Evolutionary conservation across 495 filamentous ascomycete species (phyloP), one percentile per base, ranked within the genome.

Genomic region (Hyaloscypha finlandica): DNA sequence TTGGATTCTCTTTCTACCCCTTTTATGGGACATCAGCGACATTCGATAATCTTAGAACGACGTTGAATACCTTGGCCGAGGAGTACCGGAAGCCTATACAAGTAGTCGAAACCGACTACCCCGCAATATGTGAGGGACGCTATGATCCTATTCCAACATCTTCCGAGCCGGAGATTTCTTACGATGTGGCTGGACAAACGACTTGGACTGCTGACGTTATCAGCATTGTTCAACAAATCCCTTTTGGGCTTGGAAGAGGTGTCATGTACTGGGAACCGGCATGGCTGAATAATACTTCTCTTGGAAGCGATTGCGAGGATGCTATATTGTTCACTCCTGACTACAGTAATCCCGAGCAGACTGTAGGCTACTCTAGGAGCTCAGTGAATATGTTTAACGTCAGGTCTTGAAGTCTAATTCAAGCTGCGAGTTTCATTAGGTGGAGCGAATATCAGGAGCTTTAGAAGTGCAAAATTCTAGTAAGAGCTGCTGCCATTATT

Each of bases 51-150:
- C 73, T 83, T 8, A 67, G 72, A 29, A 72, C 53, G 12, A 71
- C 73, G 1, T 60, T 83, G 25, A 71, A 72, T 39, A 71, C 73
- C 14, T 66, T 83, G 58, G 79, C 74, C 51, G 58, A 70, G 0
- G 70, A 77, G 58, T 83, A 82, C 65, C 64, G 75, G 51, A 83
- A 83, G 68, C 76, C 79, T 4, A 30, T 83, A 22, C 75, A 78
- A 30, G 77, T 83, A 29, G 78, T 78, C 19, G 81, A 83, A 68
- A 83, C 81, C 31, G 76, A 83, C 66, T 83, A 77, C 69, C 80
- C 79, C 32, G 76, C 75, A 29, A 72, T 74, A 25, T 82, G 79
- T 61, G 75, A 74, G 45, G 77, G 77, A 9, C 32, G 68, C 29
- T 74, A 71, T 53, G 74, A 75, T 20, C 78, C 77, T 12, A 76